These are phyloP conservation scores for Monosporascus sp. DNA, from an alignment of 2,329 filamentous ascomycete species.

Conservation along the genomic window DNA sequence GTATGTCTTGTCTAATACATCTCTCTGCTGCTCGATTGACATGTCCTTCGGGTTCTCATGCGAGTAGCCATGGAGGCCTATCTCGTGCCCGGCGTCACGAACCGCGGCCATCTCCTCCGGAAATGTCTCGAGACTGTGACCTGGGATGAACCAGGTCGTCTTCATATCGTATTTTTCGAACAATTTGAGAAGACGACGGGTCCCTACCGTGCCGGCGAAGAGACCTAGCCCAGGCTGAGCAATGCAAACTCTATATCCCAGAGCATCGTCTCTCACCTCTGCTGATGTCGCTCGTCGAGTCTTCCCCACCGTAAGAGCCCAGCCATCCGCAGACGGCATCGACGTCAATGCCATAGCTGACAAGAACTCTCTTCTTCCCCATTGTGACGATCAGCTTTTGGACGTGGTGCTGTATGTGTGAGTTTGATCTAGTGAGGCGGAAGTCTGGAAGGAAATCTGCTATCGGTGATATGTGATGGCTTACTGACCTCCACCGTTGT, in stretches of 20 bases:
- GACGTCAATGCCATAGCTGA: constrained; percentile 64
- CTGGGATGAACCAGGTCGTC: constrained; percentile 35
- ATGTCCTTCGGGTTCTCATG: constrained; percentile 70
- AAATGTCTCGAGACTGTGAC: constrained; percentile 60
- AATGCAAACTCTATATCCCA: neutral
- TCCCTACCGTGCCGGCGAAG: constrained; percentile 64
- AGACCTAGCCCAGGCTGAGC: constrained; percentile 28
- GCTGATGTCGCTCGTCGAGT: constrained; percentile 66
- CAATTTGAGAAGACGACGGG: constrained; percentile 60
- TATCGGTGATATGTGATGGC: no score
- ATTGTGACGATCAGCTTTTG: constrained; percentile 2
- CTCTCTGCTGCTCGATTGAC: constrained; percentile 68
- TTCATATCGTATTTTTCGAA: constrained; percentile 45
- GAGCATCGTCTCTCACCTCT: constrained; percentile 40
- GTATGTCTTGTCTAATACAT: constrained; percentile 70
- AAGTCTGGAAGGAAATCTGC: no score
- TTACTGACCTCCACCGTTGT: no score
- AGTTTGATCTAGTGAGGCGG: no score
- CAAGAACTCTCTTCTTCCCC: constrained; percentile 17
- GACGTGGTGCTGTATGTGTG: neutral
- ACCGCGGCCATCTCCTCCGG: constrained; percentile 59
- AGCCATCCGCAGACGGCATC: constrained; percentile 75
- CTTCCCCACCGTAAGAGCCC: constrained; percentile 68
- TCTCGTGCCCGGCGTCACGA: constrained; percentile 58
- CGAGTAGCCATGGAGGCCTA: constrained; percentile 62